Evolutionary conservation across 352 stramenopile genomes (phyloP), one percentile per base, ranked within the genome.

Genomic region (Phytophthora tentaculata): DNA sequence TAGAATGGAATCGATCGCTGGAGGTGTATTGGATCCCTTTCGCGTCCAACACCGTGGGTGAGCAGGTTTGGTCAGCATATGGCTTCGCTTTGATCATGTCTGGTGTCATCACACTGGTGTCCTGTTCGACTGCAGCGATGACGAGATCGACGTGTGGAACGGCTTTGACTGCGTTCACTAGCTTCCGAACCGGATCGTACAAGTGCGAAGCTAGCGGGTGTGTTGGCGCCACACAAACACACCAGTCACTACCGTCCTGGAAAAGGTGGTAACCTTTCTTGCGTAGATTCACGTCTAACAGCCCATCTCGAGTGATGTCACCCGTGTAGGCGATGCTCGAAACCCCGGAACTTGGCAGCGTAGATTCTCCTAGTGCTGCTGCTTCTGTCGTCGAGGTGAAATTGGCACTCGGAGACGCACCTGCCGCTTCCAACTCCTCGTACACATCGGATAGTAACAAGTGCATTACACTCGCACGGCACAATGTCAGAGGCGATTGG

Each of bases 251-350:
- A 5, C 20, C 24, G 4, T 54, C 35, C 44, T 16, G 14, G 47
- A 53, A 61, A 56, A 83, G 47, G 78, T 67, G 74, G 50, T 88
- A 85, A 17, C 79, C 79, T 54, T 79, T 81, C 17, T 29, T 39
- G 24, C 39, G 64, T 73, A 71, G 50, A 14, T 23, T 23, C 54
- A 26, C 49, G 50, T 63, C 32, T 10, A 72, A 52, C 12, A 39
- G n/a, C 16, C 48, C 28, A 22, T 32, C 60, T 29, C 5, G 20
- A 16, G 14, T 32, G n/a, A 67, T 53, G 9, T 23, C 17, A 5
- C 69, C 44, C 9, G 14, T 56, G 69, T 78, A 84, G 3, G 58
- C 64, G 9, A 88, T 61, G 50, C 76, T 79, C 13, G 63, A 67
- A n/a, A 55, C 26, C 7, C 9, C 44, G 4, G 22, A 5, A 10